Base-by-base conservation (phyloP, 208 protist genomes). In the Tritrichomonas musculus region DNA sequence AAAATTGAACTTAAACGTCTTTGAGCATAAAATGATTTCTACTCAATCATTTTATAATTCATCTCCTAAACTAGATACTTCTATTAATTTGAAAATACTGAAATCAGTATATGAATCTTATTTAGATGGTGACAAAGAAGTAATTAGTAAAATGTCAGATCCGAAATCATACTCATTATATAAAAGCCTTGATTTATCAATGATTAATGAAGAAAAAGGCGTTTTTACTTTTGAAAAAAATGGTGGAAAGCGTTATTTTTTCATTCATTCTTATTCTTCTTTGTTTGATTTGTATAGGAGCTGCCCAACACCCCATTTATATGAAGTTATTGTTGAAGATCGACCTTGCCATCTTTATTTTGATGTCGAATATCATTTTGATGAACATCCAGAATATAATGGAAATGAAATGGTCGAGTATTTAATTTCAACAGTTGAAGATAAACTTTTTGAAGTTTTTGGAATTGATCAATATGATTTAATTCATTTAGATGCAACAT, bases 271-370 rank as follows among this genome's bases (percentile, higher is more conserved):
- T 39, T 88, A 57, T 57, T 3, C 33, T 33, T 20, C 53, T 22
- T 0, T 88, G 1, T 88, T 88, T 57, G 47, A 88, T n/a, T 57
- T 53, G 1, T 88, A 47, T 88, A 53, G n/a, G 20, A 33, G 27
- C 13, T 17, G 13, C 33, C 25, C 25, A n/a, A 47, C 53, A 53
- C 47, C 14, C 33, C 77, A 88, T 57, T n/a, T 55, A n/a, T 88
- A 88, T 57, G 77, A 88, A 57, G 77, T 88, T 27, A 88, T 88
- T 36, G 47, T 33, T 33, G 44, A 88, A 33, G n/a, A 53, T 8
- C 33, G 41, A 39, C 77, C 77, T 39, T 88, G 77, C 57, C 77
- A 88, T 60, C 47, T 88, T 13, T 88, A 88, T 57, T 88, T 53
- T 60, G 77, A 88, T 57, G 30, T 88, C 57, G 77, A 88, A 57